These are phyloP conservation scores for Helianthus tuberosus DNA, from an alignment of 129 eudicot genomes.

Conservation along the genomic window DNA sequence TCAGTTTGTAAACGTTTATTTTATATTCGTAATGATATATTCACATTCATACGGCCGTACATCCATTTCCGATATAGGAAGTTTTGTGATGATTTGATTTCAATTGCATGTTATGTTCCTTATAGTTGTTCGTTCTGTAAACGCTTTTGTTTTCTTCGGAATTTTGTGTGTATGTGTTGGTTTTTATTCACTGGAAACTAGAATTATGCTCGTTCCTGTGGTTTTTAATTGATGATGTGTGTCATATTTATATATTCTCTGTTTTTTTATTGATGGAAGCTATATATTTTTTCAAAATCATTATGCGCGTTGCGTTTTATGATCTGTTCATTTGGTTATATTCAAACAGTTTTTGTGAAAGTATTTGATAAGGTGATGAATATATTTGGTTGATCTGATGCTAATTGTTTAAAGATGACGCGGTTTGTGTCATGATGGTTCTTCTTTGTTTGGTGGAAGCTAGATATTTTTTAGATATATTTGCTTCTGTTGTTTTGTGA, in stretches of 20 bases:
- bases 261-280: not conserved
- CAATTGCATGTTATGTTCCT: not conserved
- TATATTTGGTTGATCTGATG: not conserved
- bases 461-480: not conserved
- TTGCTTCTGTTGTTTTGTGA: no score
- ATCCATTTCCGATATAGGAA: conserved; percentile 84
- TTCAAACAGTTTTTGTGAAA: not conserved
- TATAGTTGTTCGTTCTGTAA: not conserved
- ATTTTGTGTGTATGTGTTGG: not conserved
- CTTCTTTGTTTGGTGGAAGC: not conserved
- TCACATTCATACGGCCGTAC: conserved; percentile 49
- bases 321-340: not conserved
- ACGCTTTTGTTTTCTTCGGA: conserved; percentile 8
- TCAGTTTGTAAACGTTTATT: no score
- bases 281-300: not conserved
- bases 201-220: not conserved
- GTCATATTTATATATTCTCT: no score
- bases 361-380: not conserved
- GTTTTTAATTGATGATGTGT: no score
- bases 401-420: not conserved
- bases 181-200: not conserved
- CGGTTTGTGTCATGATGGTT: not conserved
- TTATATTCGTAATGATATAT: no score
- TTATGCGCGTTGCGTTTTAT: not conserved
- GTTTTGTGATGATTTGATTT: not conserved